Evolutionary conservation across 2,329 filamentous ascomycete genomes (phyloP).

Genomic region (Calonectria hawksworthii): DNA sequence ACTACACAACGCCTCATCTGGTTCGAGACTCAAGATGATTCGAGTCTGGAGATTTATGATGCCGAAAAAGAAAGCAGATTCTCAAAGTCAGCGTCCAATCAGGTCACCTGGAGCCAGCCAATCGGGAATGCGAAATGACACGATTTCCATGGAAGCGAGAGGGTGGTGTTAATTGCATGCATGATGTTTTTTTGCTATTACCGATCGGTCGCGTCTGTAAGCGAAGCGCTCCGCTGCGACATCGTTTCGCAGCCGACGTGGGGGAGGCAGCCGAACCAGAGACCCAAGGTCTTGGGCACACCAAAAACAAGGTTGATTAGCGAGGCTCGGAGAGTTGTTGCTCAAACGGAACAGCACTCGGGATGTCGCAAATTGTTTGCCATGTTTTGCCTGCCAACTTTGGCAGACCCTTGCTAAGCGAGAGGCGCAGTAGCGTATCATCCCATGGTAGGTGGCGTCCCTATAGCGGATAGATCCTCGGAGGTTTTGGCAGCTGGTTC

Average conservation of each 20-base stretch:
- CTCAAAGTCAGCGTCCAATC: neutral
- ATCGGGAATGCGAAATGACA: neutral
- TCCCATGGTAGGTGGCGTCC: neutral
- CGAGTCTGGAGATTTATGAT: neutral
- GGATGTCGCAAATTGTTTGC: neutral
- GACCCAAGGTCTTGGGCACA: neutral
- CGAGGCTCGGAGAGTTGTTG: conserved; percentile 4
- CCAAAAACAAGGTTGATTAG: conserved; percentile 6
- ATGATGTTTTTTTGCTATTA: neutral
- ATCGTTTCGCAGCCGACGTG: conserved; percentile 46
- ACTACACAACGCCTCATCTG: neutral
- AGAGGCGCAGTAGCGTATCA: neutral
- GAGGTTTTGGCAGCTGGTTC: neutral
- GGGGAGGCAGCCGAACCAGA: conserved; percentile 12
- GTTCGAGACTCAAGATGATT: neutral
- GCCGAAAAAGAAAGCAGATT: neutral
- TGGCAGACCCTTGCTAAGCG: neutral
- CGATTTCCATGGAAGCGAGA: neutral
- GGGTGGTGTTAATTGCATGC: neutral
- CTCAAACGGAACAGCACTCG: neutral
- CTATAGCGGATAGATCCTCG: neutral
- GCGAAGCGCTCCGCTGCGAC: conserved; percentile 29
- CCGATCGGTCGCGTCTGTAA: conserved; percentile 22
- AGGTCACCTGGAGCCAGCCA: neutral
- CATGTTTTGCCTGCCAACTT: neutral